phyloP scores from a whole-genome alignment of 805 yeast species.

The Candida broadrunensis region DNA sequence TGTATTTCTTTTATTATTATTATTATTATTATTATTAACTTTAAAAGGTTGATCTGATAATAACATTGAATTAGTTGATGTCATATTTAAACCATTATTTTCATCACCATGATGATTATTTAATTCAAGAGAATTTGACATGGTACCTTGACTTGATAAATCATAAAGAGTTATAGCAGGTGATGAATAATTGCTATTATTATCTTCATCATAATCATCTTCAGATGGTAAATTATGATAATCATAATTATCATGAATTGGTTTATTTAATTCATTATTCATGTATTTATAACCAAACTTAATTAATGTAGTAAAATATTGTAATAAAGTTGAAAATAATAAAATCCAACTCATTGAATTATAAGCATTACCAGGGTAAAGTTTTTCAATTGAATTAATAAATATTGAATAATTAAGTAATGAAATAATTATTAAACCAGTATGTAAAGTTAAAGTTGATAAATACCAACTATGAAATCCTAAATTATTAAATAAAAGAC shows the following conservation, averaged over 20 bases:
- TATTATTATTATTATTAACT: background rate
- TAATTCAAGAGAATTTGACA: conserved; percentile 20
- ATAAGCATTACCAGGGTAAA: conserved; percentile 80
- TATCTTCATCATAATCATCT: background rate
- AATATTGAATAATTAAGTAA: conserved; percentile 56
- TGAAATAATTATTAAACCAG: conserved; percentile 45
- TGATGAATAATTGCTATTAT: conserved; percentile 3
- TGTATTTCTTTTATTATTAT: background rate
- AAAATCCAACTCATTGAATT: conserved; percentile 61
- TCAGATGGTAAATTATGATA: background rate
- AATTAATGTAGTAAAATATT: conserved; percentile 53
- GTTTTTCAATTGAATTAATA: conserved; percentile 52
- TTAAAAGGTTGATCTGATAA: conserved; percentile 1
- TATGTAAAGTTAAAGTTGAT: conserved; percentile 52
- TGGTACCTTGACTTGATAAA: conserved; percentile 10
- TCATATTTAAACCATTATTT: conserved; percentile 14
- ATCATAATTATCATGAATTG: background rate
- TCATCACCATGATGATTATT: conserved; percentile 7
- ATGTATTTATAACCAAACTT: conserved; percentile 4
- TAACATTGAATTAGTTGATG: conserved; percentile 18
- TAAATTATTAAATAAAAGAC: conserved; percentile 61
- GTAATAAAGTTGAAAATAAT: conserved; percentile 49
- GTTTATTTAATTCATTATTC: background rate
- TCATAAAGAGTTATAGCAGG: conserved; percentile 23
- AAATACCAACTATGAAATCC: conserved; percentile 50